Evolutionary conservation across 176 grass and related monocot genomes (phyloP), one percentile per base, ranked within the genome.

Genomic region (Triticum timopheevii): DNA sequence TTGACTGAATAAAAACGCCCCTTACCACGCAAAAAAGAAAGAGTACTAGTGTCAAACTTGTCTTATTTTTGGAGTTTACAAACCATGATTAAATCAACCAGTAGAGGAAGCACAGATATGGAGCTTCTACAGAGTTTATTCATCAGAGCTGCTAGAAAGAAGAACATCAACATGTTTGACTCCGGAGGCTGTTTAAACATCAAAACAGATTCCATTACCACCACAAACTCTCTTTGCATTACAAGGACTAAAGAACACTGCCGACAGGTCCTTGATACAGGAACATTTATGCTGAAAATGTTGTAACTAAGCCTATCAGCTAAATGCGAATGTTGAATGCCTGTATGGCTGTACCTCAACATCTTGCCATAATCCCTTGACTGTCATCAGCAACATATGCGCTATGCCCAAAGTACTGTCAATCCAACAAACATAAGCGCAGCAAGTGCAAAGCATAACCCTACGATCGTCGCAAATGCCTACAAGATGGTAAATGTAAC

Each of bases 351-450:
- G 36, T 24, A 24, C 16, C 22, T 82, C 27, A 42, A 5, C 20
- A 78, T 50, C 35, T 38, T 11, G 34, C 44, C 77, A 36, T 34
- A 23, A 64, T 80, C 65, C 59, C 13, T 62, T 17, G n/a, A 16
- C 15, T 36, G 62, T 4, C 42, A 22, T 66, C 44, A 61, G 47
- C 5, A 42, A 15, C 79, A 77, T 15, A 50, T 65, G n/a, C 25
- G 0, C 80, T 95, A 98, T 61, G 96, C 93, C 81, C 86, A 95
- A 85, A 95, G 96, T 65, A 98, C 75, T 69, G 93, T 98, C 36
- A 98, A 86, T 42, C 81, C 86, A 42, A 98, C 74, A 73, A 98
- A 95, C 67, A 98, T 17, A 20, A 94, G 23, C 76, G 95, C 81
- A 61, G 88, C 93, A 69, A 98, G 63, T 22, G 58, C 81, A 71